Conservation (phyloP, 1,284 basidiomycete genomes). For the Ceratobasidium sp. region DNA sequence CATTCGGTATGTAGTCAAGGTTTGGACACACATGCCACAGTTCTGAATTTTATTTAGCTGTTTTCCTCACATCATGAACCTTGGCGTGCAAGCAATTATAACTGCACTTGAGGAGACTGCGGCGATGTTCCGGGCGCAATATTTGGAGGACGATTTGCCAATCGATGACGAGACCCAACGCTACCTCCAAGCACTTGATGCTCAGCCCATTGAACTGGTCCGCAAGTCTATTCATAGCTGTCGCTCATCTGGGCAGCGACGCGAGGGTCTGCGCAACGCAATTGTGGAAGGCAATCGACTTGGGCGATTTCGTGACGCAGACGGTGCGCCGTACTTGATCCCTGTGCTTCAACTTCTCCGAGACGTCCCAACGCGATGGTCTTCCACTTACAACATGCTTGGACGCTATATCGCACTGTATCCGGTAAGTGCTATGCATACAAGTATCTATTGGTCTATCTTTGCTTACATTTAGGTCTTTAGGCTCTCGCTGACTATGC, state of each 20-base stretch:
- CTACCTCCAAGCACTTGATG: background rate
- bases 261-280: background rate
- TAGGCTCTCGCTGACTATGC: background rate
- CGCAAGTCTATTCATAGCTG: background rate
- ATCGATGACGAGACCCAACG: too few relatives aligned
- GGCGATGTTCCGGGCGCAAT: background rate
- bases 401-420: slow-evolving; percentile 35
- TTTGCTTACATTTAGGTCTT: too few relatives aligned
- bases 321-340: background rate
- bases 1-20: too few relatives aligned
- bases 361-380: slow-evolving; percentile 36
- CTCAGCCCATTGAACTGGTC: background rate
- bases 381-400: slow-evolving; percentile 39
- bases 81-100: slow-evolving; percentile 31
- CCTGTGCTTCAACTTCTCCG: slow-evolving; percentile 15
- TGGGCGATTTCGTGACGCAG: background rate
- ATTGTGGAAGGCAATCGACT: slow-evolving; percentile 15
- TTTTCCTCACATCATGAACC: slow-evolving; percentile 37
- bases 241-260: background rate
- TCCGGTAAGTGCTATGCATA: slow-evolving; percentile 39
- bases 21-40: too few relatives aligned
- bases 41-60: too few relatives aligned
- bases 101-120: too few relatives aligned
- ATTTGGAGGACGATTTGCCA: too few relatives aligned
- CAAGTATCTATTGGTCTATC: too few relatives aligned